Conservation (phyloP, 352 stramenopile genomes). For the Phytophthora macrochlamydospora region DNA sequence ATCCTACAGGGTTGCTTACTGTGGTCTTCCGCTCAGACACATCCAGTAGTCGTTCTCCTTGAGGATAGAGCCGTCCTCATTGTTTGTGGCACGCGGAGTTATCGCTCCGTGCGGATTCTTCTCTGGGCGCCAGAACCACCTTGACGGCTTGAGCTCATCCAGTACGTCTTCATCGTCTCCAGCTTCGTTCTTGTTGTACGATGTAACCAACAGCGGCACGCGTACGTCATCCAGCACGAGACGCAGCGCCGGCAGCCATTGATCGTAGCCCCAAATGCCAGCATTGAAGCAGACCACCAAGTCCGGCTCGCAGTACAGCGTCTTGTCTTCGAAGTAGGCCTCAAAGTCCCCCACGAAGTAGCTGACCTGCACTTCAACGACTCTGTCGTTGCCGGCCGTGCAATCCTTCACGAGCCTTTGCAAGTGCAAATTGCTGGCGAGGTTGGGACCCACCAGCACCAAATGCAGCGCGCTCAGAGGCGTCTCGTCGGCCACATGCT, state of each 20-base stretch:
- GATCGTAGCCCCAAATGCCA: constrained; percentile 88
- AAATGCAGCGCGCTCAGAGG: constrained; percentile 48
- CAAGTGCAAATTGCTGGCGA: constrained; percentile 61
- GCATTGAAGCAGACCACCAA: constrained; percentile 86
- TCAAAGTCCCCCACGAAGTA: constrained; percentile 84
- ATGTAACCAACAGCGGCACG: constrained; percentile 78
- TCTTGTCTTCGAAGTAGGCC: constrained; percentile 50
- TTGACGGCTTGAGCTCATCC: constrained; percentile 46
- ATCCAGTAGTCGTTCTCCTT: constrained; percentile 87
- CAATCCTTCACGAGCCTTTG: constrained; percentile 28
- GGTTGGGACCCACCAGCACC: constrained; percentile 78
- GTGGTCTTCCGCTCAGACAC: constrained; percentile 53
- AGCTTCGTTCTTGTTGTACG: constrained; percentile 86
- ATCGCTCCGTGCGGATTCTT: constrained; percentile 66
- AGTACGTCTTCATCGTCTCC: constrained; percentile 81
- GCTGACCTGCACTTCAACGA: constrained; percentile 47
- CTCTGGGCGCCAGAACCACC: constrained; percentile 76
- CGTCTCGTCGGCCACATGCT: constrained; percentile 40
- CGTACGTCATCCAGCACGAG: constrained; percentile 61
- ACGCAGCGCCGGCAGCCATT: constrained; percentile 78
- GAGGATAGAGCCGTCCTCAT: constrained; percentile 58
- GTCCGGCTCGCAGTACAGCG: constrained; percentile 52
- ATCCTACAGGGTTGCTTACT: background rate
- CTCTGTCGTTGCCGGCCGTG: constrained; percentile 5
- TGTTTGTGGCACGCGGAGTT: constrained; percentile 57